phyloP scores from a whole-genome alignment of 208 protist species.

The Histomonas meleagridis region DNA sequence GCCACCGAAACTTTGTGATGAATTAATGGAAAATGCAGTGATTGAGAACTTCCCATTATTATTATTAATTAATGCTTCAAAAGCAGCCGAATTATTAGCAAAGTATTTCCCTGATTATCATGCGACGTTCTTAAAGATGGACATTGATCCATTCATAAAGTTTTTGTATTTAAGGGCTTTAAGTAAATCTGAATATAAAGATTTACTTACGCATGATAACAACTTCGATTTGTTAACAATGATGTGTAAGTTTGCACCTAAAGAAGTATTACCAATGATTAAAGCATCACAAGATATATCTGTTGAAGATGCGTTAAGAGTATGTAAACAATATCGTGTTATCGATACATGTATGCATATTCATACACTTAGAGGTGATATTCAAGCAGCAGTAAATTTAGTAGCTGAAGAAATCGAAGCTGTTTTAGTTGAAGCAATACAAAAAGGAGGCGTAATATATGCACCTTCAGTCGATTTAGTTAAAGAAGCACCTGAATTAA shows the following conservation, averaged over 20 bases:
- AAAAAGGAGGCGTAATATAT: not conserved
- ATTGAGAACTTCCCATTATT: not conserved
- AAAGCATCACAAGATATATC: not conserved
- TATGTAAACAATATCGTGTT: not conserved
- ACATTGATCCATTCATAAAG: not conserved
- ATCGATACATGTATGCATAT: not conserved
- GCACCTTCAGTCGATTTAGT: not conserved
- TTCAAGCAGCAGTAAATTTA: not conserved
- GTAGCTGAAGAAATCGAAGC: not conserved
- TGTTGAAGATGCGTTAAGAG: not conserved
- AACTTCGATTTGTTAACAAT: not conserved
- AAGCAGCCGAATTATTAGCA: not conserved
- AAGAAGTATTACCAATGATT: slow-evolving; percentile 6
- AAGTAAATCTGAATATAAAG: not conserved
- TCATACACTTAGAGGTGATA: slow-evolving; percentile 23
- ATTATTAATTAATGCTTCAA: not conserved
- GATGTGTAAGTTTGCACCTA: not conserved
- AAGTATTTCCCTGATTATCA: not conserved
- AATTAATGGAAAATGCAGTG: not conserved
- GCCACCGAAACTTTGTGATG: too few relatives aligned
- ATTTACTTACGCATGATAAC: not conserved
- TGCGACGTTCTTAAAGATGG: not conserved
- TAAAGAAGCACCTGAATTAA: not conserved
- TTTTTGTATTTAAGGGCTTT: not conserved
- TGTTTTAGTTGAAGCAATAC: not conserved